phyloP scores from a whole-genome alignment of 164 flowering plant species.

The Aristolochia contorta region DNA sequence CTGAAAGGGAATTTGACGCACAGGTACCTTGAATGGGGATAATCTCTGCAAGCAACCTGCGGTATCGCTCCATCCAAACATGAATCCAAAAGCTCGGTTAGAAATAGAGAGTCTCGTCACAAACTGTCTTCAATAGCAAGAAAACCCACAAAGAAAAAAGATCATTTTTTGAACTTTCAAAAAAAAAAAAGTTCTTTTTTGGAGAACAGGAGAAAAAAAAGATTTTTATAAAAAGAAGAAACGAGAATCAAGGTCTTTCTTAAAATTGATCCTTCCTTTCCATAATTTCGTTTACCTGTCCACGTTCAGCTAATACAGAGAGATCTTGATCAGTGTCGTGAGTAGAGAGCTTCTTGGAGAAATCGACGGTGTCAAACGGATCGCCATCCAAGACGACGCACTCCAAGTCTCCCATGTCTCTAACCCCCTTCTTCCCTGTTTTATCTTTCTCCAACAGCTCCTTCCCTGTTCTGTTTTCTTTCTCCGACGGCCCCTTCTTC shows the following conservation, averaged over 20 bases:
- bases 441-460: no score
- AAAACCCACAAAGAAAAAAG: no score
- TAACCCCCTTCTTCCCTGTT: no score
- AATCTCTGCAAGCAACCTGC: slow-evolving; percentile 11
- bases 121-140: no score
- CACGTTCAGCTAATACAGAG: slow-evolving; percentile 10
- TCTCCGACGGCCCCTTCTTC: no score
- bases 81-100: neutral
- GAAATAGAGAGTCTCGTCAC: no score
- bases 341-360: slow-evolving; percentile 12
- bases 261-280: neutral
- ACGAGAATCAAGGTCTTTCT: neutral
- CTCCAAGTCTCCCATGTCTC: slow-evolving; percentile 10
- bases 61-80: neutral
- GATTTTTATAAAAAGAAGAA: neutral
- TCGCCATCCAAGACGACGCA: slow-evolving; percentile 36
- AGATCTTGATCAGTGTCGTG: slow-evolving; percentile 9
- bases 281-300: slow-evolving; percentile 11
- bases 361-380: slow-evolving; percentile 16
- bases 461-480: no score
- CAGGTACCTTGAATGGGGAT: slow-evolving; percentile 12
- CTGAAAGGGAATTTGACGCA: slow-evolving; percentile 7
- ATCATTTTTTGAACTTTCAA: no score
- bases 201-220: no score
- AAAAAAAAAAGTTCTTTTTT: no score